These are phyloP conservation scores for Halophytophthora batemanensis DNA, from an alignment of 352 stramenopile species.

Conservation along the genomic window DNA sequence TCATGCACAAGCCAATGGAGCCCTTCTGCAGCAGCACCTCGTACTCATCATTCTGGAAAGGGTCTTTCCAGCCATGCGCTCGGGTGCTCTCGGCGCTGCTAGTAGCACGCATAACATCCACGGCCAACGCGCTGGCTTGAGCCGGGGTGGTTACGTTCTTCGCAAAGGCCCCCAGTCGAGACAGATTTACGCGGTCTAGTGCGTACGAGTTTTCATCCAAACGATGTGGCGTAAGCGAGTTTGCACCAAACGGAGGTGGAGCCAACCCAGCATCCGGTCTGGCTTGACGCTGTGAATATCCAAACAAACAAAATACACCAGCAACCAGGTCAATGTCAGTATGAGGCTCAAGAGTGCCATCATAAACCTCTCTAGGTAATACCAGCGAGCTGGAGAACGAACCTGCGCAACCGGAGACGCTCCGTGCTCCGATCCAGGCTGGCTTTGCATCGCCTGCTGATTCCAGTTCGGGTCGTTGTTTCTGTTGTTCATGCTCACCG, in stretches of 20 bases:
- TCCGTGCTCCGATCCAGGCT: slow-evolving; percentile 7
- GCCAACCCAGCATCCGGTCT: slow-evolving; percentile 40
- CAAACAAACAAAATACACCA: background rate
- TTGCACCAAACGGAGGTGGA: slow-evolving; percentile 54
- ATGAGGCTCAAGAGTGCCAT: slow-evolving; percentile 2
- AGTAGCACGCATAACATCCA: slow-evolving; percentile 63
- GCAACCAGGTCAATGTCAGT: slow-evolving; percentile 1
- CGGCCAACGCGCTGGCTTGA: slow-evolving; percentile 63
- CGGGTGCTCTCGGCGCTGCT: slow-evolving; percentile 34
- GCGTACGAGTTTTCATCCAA: slow-evolving; percentile 61
- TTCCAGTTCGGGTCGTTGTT: slow-evolving; percentile 25
- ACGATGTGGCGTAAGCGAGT: slow-evolving; percentile 55
- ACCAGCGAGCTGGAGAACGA: slow-evolving; percentile 7
- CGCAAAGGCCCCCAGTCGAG: slow-evolving; percentile 47
- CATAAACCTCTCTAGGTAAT: background rate
- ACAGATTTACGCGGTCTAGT: slow-evolving; percentile 44
- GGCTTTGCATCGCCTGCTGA: slow-evolving; percentile 14
- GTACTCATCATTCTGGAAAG: slow-evolving; percentile 72
- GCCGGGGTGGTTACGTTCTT: slow-evolving; percentile 58
- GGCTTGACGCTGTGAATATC: slow-evolving; percentile 19
- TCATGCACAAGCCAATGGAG: slow-evolving; percentile 86
- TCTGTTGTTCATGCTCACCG: slow-evolving; percentile 14
- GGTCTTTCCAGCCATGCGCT: slow-evolving; percentile 65
- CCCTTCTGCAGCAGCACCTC: slow-evolving; percentile 87
- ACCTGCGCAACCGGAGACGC: slow-evolving; percentile 16